Conservation (phyloP, 495 filamentous ascomycete genomes). For the Xylaria venustula region DNA sequence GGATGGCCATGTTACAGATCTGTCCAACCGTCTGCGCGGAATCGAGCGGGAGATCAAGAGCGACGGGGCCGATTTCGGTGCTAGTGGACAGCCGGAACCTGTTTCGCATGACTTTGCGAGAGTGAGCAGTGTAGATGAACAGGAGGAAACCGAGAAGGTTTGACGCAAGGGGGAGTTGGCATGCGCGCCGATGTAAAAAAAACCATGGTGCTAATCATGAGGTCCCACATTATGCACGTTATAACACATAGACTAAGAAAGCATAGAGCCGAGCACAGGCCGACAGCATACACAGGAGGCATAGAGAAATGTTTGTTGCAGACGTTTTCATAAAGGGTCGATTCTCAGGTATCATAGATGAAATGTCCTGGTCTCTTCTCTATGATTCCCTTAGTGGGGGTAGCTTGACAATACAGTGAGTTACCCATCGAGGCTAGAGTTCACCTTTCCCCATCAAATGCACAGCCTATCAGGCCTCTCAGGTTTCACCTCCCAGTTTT, state of each 20-base stretch:
- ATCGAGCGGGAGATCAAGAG: conserved; percentile 41
- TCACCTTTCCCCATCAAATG: background rate
- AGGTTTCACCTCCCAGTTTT: background rate
- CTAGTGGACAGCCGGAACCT: background rate
- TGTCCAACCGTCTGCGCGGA: conserved; percentile 56
- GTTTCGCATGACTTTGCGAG: conserved; percentile 42
- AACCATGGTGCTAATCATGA: background rate
- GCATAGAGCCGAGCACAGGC: background rate
- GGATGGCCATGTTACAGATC: conserved; percentile 75
- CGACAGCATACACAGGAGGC: background rate
- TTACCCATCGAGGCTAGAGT: no score
- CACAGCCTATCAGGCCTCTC: background rate
- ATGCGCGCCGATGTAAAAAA: background rate
- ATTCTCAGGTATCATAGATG: background rate
- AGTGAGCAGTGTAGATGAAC: conserved; percentile 54
- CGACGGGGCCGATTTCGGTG: conserved; percentile 17
- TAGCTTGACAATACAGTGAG: background rate
- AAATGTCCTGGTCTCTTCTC: background rate
- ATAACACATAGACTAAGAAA: background rate
- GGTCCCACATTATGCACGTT: background rate
- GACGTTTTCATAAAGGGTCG: background rate
- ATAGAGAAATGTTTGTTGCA: background rate
- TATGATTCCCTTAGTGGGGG: background rate
- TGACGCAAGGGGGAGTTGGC: conserved; percentile 1
- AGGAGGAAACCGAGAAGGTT: conserved; percentile 58